These are phyloP conservation scores for Solanum etuberosum DNA, from an alignment of 257 asterid genomes.

Conservation along the genomic window DNA sequence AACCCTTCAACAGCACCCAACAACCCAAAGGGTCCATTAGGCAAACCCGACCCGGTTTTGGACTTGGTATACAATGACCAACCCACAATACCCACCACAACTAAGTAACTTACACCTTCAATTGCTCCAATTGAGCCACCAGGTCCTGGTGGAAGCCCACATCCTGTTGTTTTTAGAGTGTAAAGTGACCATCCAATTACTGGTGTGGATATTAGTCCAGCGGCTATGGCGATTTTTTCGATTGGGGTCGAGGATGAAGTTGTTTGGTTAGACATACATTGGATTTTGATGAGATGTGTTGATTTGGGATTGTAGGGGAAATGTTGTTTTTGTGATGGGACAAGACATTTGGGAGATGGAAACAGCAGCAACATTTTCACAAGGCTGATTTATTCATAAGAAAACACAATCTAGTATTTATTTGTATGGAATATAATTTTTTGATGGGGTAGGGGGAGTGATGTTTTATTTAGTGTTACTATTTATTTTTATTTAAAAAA, in stretches of 20 bases:
- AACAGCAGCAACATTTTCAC: slow-evolving; percentile 13
- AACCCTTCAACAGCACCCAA: slow-evolving; percentile 92
- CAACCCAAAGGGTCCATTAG: slow-evolving; percentile 76
- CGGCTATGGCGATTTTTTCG: slow-evolving; percentile 37
- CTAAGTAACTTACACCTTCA: slow-evolving; percentile 86
- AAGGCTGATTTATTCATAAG: not conserved
- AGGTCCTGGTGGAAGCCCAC: slow-evolving; percentile 96
- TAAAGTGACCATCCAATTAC: slow-evolving; percentile 89
- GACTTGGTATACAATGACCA: slow-evolving; percentile 81
- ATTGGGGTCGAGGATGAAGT: slow-evolving; percentile 19
- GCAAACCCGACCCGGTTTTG: slow-evolving; percentile 82
- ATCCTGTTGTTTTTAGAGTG: slow-evolving; percentile 79
- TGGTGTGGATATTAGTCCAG: slow-evolving; percentile 57
- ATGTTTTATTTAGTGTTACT: not conserved
- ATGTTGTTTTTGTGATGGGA: not conserved
- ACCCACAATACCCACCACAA: slow-evolving; percentile 58
- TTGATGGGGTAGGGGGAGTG: too few species aligned
- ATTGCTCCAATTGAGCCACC: slow-evolving; percentile 82
- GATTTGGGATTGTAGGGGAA: not conserved
- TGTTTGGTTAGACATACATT: slow-evolving; percentile 47
- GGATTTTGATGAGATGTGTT: slow-evolving; percentile 12
- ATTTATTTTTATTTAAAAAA: too few species aligned
- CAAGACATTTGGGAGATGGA: not conserved
- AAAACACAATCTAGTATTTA: not conserved
- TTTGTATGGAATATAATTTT: not conserved